Evolutionary conservation across 352 stramenopile genomes (phyloP).

Genomic region (Lagenidium sp.): DNA sequence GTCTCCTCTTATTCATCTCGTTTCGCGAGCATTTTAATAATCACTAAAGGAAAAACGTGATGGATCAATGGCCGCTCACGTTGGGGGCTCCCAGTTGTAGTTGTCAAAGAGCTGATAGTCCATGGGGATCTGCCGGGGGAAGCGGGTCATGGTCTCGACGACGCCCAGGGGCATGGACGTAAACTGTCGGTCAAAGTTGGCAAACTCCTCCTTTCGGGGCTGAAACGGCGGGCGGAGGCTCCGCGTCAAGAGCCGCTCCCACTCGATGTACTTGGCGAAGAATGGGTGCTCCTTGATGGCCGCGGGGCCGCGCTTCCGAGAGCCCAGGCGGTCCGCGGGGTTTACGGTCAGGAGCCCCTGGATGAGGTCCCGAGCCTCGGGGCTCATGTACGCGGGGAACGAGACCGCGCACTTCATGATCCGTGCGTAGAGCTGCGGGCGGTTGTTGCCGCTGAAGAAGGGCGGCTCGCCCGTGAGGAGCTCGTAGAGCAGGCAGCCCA

Average conservation of each 20-base stretch:
- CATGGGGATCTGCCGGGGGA: constrained; percentile 64
- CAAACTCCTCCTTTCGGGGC: constrained; percentile 54
- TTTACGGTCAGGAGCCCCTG: constrained; percentile 34
- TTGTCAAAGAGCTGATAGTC: constrained; percentile 84
- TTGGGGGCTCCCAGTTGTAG: constrained; percentile 66
- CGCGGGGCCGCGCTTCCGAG: constrained; percentile 18
- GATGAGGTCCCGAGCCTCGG: constrained; percentile 45
- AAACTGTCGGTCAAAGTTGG: constrained; percentile 85
- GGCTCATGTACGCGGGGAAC: constrained; percentile 46
- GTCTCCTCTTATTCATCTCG: too few relatives aligned
- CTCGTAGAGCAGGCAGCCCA: constrained; percentile 85
- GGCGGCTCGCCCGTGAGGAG: constrained; percentile 83
- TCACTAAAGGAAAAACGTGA: not conserved
- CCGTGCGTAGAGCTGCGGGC: constrained; percentile 42
- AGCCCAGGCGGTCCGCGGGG: constrained; percentile 47
- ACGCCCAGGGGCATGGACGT: constrained; percentile 65
- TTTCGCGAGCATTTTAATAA: too few relatives aligned
- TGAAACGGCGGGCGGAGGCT: constrained; percentile 48
- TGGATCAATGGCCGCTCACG: not conserved
- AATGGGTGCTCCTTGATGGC: constrained; percentile 62
- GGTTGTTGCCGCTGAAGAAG: constrained; percentile 72
- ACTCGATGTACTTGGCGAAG: constrained; percentile 63
- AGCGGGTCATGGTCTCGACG: constrained; percentile 70
- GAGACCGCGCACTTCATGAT: constrained; percentile 34
- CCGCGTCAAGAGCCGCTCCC: constrained; percentile 31